Percentiles rank a stretch among this genome's conserved stretches.
These are phyloP conservation scores for Nosema muscidifuracis DNA, from an alignment of 371 early-diverging fungal species.

Conservation along the genomic window DNA sequence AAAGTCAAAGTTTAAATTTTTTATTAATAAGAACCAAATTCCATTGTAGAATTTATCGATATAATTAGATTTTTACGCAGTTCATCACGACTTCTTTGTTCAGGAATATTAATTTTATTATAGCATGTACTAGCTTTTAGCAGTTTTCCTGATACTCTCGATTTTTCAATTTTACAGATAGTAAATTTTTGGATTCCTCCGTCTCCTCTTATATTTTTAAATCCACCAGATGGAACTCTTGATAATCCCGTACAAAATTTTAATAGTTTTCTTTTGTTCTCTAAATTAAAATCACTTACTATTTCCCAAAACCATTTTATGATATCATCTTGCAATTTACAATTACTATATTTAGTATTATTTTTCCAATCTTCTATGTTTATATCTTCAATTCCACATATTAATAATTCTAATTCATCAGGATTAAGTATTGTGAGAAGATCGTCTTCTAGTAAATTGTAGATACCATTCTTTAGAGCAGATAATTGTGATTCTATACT, in stretches of 20 bases:
- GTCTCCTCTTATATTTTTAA: slow-evolving; percentile 66
- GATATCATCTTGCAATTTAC: slow-evolving; percentile 71
- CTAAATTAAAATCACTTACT: slow-evolving; percentile 86
- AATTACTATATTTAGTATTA: slow-evolving; percentile 86
- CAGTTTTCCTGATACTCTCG: too few species aligned
- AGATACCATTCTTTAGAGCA: slow-evolving; percentile 85
- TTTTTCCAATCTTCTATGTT: slow-evolving; percentile 96
- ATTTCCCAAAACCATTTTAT: slow-evolving; percentile 97
- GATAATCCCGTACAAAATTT: slow-evolving; percentile 97
- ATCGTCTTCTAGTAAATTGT: slow-evolving; percentile 78
- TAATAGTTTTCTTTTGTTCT: slow-evolving; percentile 85
- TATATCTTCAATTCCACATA: too few species aligned
- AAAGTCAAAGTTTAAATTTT: too few species aligned
- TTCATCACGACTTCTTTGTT: too few species aligned
- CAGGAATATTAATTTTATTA: too few species aligned
- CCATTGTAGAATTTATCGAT: too few species aligned
- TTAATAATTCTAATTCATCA: slow-evolving; percentile 89
- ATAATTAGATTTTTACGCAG: too few species aligned
- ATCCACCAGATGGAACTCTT: slow-evolving; percentile 90
- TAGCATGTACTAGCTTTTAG: too few species aligned
- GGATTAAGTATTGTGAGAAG: slow-evolving; percentile 88
- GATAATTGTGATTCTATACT: slow-evolving; percentile 82
- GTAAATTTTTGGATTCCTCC: not conserved
- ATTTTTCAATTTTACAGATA: too few species aligned
- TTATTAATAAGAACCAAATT: too few species aligned